A percentile compares a stretch with the other conserved stretches of the same genome.
These are phyloP conservation scores for Fusarium subtropicale DNA, from an alignment of 2,329 filamentous ascomycete genomes.

Conservation along the genomic window DNA sequence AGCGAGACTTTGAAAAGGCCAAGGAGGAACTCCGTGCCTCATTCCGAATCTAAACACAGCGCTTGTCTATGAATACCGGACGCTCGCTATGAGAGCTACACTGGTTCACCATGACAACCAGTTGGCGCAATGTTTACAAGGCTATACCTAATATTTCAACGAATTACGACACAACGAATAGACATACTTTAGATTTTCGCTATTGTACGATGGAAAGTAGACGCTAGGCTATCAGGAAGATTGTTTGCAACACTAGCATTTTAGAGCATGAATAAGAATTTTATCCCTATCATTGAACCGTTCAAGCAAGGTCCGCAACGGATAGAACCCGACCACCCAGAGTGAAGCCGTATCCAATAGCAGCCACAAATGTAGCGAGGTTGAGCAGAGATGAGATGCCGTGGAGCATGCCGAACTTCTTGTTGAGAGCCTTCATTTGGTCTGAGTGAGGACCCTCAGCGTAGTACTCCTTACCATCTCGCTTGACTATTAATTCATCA, in stretches of 20 bases:
- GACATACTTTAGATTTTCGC: slow-evolving; percentile 25
- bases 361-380: slow-evolving; percentile 74
- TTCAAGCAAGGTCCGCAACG: slow-evolving; percentile 46
- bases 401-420: slow-evolving; percentile 81
- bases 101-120: slow-evolving; percentile 13
- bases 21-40: slow-evolving; percentile 61
- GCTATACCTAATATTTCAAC: slow-evolving; percentile 41
- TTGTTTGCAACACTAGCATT: slow-evolving; percentile 32
- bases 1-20: slow-evolving; percentile 57
- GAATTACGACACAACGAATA: slow-evolving; percentile 43
- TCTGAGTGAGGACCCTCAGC: slow-evolving; percentile 82
- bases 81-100: background rate
- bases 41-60: slow-evolving; percentile 13
- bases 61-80: background rate
- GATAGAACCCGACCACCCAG: slow-evolving; percentile 72
- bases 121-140: slow-evolving; percentile 36
- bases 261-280: slow-evolving; percentile 13
- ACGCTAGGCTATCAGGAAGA: slow-evolving; percentile 7
- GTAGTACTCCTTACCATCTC: slow-evolving; percentile 88
- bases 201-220: slow-evolving; percentile 11
- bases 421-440: slow-evolving; percentile 86
- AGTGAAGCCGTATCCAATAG: slow-evolving; percentile 81
- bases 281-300: slow-evolving; percentile 5
- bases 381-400: slow-evolving; percentile 85
- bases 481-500: slow-evolving; percentile 69